Evolutionary conservation across 495 filamentous ascomycete species (phyloP).

Genomic region (Filosporella fistucella): DNA sequence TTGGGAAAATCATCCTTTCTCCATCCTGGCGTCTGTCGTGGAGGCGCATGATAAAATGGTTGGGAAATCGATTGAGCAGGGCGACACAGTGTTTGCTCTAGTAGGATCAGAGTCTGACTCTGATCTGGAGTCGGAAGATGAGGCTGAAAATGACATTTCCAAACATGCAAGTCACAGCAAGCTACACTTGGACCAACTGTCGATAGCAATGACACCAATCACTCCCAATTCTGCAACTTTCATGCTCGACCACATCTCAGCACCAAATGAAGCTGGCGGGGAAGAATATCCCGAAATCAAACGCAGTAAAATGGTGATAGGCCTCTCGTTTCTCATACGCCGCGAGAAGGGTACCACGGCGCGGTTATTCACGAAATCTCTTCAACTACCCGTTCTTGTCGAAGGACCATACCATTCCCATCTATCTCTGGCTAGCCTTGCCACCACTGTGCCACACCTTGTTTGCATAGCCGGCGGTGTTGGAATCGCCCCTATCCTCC

Average conservation of each 20-base stretch:
- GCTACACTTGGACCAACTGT: neutral
- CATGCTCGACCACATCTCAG: neutral
- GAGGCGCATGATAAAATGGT: neutral
- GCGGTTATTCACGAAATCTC: neutral
- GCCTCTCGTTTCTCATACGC: neutral
- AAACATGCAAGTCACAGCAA: no score
- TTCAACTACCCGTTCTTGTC: neutral
- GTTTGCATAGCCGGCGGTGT: conserved; percentile 26
- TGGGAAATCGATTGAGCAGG: neutral
- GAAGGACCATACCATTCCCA: neutral
- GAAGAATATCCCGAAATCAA: no score
- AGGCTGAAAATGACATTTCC: no score
- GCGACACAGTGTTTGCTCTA: no score
- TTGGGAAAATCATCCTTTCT: conserved; percentile 47
- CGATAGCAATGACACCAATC: neutral
- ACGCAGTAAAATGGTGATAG: neutral
- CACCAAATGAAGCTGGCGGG: no score
- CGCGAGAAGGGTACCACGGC: neutral
- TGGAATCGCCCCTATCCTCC: no score
- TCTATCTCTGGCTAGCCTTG: conserved; percentile 6
- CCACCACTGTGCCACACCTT: no score
- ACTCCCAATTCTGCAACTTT: neutral
- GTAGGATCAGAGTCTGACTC: no score
- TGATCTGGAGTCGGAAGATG: no score
- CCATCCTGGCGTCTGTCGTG: conserved; percentile 23